Percentiles rank a stretch among this genome's conserved stretches.
Evolutionary conservation across 768 basidiomycete genomes (phyloP).

Genomic region (Mycena polygramma): DNA sequence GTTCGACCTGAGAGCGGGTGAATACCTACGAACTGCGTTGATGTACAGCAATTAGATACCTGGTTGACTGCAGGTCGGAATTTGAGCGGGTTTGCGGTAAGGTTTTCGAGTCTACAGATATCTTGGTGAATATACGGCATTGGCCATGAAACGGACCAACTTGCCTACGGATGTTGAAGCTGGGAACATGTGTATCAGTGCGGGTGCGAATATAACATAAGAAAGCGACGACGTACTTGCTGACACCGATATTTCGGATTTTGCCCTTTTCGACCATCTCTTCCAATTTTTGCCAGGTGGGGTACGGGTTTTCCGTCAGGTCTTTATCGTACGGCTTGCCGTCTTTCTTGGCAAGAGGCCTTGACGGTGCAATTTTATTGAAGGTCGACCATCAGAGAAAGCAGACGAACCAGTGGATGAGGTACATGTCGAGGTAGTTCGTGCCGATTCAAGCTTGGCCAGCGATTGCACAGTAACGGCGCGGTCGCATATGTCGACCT

Average conservation of each 20-base stretch:
- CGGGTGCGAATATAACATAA: background rate
- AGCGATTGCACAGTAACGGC: conserved; percentile 31
- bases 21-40: too few relatives aligned
- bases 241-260: conserved; percentile 83
- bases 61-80: conserved; percentile 80
- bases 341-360: conserved; percentile 70
- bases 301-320: conserved; percentile 78
- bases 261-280: conserved; percentile 84
- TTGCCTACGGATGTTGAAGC: conserved; percentile 72
- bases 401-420: conserved; percentile 71
- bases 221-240: conserved; percentile 67
- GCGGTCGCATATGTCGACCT: conserved; percentile 34
- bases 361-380: too few relatives aligned
- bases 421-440: conserved; percentile 28
- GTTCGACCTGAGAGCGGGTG: conserved; percentile 62
- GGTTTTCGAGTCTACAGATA: conserved; percentile 63
- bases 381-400: too few relatives aligned
- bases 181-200: conserved; percentile 32
- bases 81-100: conserved; percentile 72
- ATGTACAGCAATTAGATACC: too few relatives aligned
- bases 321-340: conserved; percentile 64
- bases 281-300: conserved; percentile 87
- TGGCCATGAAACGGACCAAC: conserved; percentile 33
- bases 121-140: background rate
- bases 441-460: too few relatives aligned